These are phyloP conservation scores for Harrya chromipes DNA, from an alignment of 768 basidiomycete genomes.

Conservation along the genomic window DNA sequence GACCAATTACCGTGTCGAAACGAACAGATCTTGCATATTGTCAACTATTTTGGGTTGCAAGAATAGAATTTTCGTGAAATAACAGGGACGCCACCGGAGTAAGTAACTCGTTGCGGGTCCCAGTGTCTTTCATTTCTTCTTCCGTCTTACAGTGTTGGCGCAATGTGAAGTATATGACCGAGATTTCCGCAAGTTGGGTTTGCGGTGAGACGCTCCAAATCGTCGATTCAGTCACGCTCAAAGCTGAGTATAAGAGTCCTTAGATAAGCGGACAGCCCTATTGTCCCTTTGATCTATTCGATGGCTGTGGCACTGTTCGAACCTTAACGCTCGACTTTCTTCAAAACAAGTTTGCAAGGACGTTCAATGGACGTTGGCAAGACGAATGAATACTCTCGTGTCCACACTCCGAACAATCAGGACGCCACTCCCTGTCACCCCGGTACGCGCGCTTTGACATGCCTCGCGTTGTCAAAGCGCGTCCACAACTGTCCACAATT, in stretches of 20 bases:
- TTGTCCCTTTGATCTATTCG: no score
- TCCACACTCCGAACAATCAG: conserved; percentile 2
- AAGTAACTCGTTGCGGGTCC: no score
- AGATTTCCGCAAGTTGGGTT: not conserved
- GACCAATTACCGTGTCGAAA: not conserved
- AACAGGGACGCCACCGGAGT: no score
- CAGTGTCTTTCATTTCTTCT: no score
- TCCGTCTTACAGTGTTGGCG: not conserved
- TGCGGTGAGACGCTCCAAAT: not conserved
- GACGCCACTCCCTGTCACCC: conserved; percentile 13
- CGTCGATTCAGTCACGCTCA: not conserved
- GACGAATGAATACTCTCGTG: not conserved
- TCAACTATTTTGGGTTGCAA: no score
- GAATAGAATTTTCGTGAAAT: no score
- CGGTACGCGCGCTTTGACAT: conserved; percentile 10
- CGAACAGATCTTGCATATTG: not conserved
- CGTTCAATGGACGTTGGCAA: not conserved
- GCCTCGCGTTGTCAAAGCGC: conserved; percentile 30
- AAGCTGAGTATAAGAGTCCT: not conserved
- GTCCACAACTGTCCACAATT: conserved; percentile 26
- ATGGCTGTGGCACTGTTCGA: not conserved
- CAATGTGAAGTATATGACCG: not conserved
- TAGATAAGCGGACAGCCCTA: not conserved
- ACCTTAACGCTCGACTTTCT: not conserved
- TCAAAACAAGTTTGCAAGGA: not conserved